A percentile compares a stretch with the other conserved stretches of the same genome.
These are phyloP conservation scores for Helotiales sp. DNA, from an alignment of 2,329 filamentous ascomycete species.

Conservation along the genomic window DNA sequence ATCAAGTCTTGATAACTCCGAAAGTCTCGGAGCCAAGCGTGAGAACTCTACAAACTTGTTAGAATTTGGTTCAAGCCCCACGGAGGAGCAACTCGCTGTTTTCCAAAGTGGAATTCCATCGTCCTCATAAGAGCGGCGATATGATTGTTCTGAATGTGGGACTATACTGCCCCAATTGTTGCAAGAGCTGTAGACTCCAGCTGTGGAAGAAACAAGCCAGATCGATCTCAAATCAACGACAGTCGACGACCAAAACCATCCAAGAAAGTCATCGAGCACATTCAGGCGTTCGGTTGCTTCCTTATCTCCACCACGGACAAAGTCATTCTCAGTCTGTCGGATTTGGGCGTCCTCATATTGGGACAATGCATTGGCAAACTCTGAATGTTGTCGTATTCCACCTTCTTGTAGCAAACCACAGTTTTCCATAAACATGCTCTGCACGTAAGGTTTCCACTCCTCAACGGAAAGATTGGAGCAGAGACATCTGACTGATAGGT, in stretches of 20 bases:
- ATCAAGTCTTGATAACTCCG: not conserved
- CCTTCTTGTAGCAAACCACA: not conserved
- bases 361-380: not conserved
- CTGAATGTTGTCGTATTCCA: not conserved
- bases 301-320: not conserved
- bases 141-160: not conserved
- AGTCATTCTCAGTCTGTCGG: not conserved
- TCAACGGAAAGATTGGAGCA: too few relatives aligned
- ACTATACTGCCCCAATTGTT: not conserved
- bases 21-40: not conserved
- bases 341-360: not conserved
- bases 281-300: not conserved
- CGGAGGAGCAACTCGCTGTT: not conserved
- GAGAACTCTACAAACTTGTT: not conserved
- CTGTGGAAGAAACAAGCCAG: not conserved
- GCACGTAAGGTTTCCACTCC: not conserved
- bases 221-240: not conserved
- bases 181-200: not conserved
- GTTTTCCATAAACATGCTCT: not conserved
- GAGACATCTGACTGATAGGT: too few relatives aligned
- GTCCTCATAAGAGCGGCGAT: not conserved
- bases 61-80: not conserved
- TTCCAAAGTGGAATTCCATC: not conserved
- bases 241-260: not conserved
- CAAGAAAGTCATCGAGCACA: not conserved